These are phyloP conservation scores for Ogataea pini DNA, from an alignment of 805 yeast genomes.

Conservation along the genomic window DNA sequence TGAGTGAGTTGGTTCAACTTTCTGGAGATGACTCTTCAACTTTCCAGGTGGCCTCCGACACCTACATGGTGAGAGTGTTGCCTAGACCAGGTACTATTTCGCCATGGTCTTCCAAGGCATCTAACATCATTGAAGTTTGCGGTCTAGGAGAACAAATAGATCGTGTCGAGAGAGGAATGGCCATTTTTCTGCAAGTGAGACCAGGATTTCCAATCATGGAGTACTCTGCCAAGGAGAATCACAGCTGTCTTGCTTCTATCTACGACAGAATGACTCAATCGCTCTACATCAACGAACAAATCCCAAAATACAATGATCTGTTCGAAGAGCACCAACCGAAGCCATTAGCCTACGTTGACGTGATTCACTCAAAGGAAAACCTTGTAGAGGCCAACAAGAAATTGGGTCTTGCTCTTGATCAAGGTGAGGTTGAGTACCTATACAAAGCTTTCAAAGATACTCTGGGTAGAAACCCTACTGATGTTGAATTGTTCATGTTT, in stretches of 20 bases:
- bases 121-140: slow-evolving; percentile 88
- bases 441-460: slow-evolving; percentile 75
- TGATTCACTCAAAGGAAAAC: slow-evolving; percentile 56
- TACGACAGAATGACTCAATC: slow-evolving; percentile 95
- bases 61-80: slow-evolving; percentile 68
- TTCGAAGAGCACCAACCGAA: slow-evolving; percentile 80
- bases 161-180: slow-evolving; percentile 89
- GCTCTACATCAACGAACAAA: slow-evolving; percentile 50
- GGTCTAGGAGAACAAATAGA: slow-evolving; percentile 71
- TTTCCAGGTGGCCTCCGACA: slow-evolving; percentile 39
- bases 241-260: slow-evolving; percentile 64
- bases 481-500: slow-evolving; percentile 97
- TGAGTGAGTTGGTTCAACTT: slow-evolving; percentile 28
- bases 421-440: slow-evolving; percentile 89
- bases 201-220: slow-evolving; percentile 68
- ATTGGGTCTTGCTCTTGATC: slow-evolving; percentile 91
- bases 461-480: slow-evolving; percentile 89
- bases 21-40: slow-evolving; percentile 30
- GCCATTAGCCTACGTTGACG: slow-evolving; percentile 75
- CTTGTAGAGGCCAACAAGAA: slow-evolving; percentile 75
- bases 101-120: slow-evolving; percentile 99
- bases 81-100: slow-evolving; percentile 97
- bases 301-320: slow-evolving; percentile 69
- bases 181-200: slow-evolving; percentile 68
- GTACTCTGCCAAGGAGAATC: slow-evolving; percentile 48